Evolutionary conservation across 495 filamentous ascomycete genomes (phyloP).

Genomic region (Xylaria acuta): DNA sequence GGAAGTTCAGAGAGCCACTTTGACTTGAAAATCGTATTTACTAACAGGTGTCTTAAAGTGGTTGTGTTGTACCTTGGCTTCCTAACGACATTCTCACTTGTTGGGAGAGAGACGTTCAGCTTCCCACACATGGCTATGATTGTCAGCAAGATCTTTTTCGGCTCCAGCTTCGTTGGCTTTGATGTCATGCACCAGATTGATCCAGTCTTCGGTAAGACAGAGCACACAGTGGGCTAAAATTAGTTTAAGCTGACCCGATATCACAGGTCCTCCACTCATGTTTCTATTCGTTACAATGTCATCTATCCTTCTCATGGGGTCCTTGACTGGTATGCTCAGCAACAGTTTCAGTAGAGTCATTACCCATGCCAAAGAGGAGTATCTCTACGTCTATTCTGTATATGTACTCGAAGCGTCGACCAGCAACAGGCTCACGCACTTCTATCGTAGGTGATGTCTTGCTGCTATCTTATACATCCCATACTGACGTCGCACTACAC

Average conservation of each 20-base stretch:
- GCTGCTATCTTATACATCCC: slow-evolving; percentile 17
- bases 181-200: slow-evolving; percentile 59
- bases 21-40: background rate
- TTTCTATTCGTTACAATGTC: slow-evolving; percentile 84
- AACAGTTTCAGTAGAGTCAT: slow-evolving; percentile 87
- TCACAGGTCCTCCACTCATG: slow-evolving; percentile 71
- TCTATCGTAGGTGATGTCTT: slow-evolving; percentile 64
- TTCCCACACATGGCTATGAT: slow-evolving; percentile 84
- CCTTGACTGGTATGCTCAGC: slow-evolving; percentile 87
- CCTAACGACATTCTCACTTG: slow-evolving; percentile 87
- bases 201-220: slow-evolving; percentile 49
- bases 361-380: slow-evolving; percentile 74
- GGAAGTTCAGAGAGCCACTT: background rate
- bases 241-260: slow-evolving; percentile 54
- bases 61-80: slow-evolving; percentile 85
- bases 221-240: background rate
- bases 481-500: slow-evolving; percentile 33
- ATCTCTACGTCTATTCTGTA: slow-evolving; percentile 78
- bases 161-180: slow-evolving; percentile 80
- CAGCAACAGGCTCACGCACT: slow-evolving; percentile 80
- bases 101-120: slow-evolving; percentile 78
- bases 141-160: slow-evolving; percentile 82
- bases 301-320: slow-evolving; percentile 90
- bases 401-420: slow-evolving; percentile 82
- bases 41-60: slow-evolving; percentile 48